Percentiles rank a stretch among this genome's conserved stretches.
Conservation (phyloP, 2,329 filamentous ascomycete genomes). For the Ophiostoma pallidulum region DNA sequence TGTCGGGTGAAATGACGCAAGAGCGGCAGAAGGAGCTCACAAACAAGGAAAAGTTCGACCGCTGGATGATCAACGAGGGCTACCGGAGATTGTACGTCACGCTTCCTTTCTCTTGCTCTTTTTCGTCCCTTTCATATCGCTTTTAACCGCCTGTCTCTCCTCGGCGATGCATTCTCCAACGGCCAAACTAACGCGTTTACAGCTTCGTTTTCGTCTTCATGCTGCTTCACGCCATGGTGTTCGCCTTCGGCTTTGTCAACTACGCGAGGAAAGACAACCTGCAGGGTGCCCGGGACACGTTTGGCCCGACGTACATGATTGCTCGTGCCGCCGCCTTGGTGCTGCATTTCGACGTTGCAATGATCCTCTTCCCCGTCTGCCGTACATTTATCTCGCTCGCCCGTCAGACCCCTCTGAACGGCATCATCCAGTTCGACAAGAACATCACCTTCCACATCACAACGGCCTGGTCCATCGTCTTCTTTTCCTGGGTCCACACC, state of each 20-base stretch:
- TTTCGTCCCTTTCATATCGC: no score
- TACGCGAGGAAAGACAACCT: conserved; percentile 71
- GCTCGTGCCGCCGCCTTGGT: conserved; percentile 65
- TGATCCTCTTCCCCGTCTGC: conserved; percentile 75
- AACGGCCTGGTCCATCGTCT: conserved; percentile 79
- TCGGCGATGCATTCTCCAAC: conserved; percentile 16
- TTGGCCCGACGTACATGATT: conserved; percentile 68
- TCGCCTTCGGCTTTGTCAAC: conserved; percentile 70
- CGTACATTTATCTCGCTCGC: conserved; percentile 74
- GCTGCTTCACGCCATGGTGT: conserved; percentile 64
- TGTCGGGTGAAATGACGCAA: conserved; percentile 73
- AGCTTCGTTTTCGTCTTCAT: conserved; percentile 72
- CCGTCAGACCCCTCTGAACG: conserved; percentile 72
- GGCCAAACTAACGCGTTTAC: neutral
- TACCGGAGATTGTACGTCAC: conserved; percentile 64
- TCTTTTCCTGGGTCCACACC: conserved; percentile 80
- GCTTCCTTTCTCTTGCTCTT: neutral
- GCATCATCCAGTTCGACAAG: conserved; percentile 82
- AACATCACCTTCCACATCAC: conserved; percentile 83
- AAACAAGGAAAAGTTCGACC: conserved; percentile 62
- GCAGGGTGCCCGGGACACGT: conserved; percentile 53
- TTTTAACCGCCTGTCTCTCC: neutral
- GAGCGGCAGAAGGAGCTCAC: conserved; percentile 61
- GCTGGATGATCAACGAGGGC: conserved; percentile 86
- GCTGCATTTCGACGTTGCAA: conserved; percentile 71